Percentiles rank a stretch among this genome's conserved stretches.
Conservation (phyloP, 1,139 yeast genomes). For the Zhuliangozyma blackwelliae region DNA sequence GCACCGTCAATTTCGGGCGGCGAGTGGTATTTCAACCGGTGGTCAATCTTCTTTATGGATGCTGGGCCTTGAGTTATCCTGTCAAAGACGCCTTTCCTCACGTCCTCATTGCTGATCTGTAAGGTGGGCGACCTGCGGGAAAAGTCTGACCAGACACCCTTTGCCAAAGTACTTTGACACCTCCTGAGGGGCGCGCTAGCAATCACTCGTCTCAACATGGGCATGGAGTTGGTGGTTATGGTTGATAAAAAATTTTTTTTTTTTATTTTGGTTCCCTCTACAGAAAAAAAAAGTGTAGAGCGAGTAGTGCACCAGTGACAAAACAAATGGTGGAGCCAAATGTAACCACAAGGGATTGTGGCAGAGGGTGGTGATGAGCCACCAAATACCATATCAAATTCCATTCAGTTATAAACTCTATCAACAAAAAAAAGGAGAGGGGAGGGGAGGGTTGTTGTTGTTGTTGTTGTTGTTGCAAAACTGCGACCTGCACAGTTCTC, state of each 20-base stretch:
- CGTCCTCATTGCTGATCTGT: conserved; percentile 24
- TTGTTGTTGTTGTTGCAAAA: too few relatives aligned
- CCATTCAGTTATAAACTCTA: too few relatives aligned
- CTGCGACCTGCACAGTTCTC: too few relatives aligned
- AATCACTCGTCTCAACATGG: conserved; percentile 6
- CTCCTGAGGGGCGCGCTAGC: conserved; percentile 4
- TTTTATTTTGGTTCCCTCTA: too few relatives aligned
- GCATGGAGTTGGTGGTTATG: background rate
- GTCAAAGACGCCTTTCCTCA: conserved; percentile 31
- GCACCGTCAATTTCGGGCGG: conserved; percentile 71
- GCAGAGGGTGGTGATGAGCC: too few relatives aligned
- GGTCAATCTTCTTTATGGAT: conserved; percentile 16
- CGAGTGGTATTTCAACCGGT: conserved; percentile 46
- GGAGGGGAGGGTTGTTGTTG: too few relatives aligned
- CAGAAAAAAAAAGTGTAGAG: too few relatives aligned
- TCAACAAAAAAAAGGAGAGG: too few relatives aligned
- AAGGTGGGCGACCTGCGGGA: conserved; percentile 38
- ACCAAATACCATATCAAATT: too few relatives aligned
- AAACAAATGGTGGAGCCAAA: too few relatives aligned
- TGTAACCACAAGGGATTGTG: too few relatives aligned
- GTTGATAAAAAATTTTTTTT: background rate
- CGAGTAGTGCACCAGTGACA: too few relatives aligned
- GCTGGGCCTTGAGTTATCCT: conserved; percentile 30
- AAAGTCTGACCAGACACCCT: conserved; percentile 49
- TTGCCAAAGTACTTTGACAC: conserved; percentile 6